These are phyloP conservation scores for Colletotrichum navitas DNA, from an alignment of 2,329 filamentous ascomycete species.

Conservation along the genomic window DNA sequence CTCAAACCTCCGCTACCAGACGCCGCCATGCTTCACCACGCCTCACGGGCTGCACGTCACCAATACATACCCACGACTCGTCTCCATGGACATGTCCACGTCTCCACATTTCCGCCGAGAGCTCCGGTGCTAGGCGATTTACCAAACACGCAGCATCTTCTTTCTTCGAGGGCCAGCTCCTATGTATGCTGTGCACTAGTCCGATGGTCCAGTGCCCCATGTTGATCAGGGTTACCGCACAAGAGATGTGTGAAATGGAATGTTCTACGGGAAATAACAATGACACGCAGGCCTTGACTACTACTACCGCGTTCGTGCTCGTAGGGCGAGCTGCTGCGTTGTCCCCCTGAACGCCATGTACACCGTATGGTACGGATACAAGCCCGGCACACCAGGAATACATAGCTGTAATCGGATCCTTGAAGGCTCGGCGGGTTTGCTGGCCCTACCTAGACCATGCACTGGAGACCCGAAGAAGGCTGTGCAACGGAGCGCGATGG, in stretches of 20 bases:
- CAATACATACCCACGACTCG: slow-evolving; percentile 9
- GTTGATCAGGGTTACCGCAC: too few relatives aligned
- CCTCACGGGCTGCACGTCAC: slow-evolving; percentile 28
- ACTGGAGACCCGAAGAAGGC: slow-evolving; percentile 27
- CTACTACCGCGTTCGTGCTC: not conserved
- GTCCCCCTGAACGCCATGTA: slow-evolving; percentile 17
- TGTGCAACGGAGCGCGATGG: slow-evolving; percentile 35
- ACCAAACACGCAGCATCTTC: not conserved
- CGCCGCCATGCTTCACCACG: slow-evolving; percentile 7
- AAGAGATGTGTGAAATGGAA: not conserved
- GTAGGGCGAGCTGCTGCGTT: slow-evolving; percentile 26
- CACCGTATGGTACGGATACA: not conserved
- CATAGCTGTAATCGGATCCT: not conserved
- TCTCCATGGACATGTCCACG: slow-evolving; percentile 25
- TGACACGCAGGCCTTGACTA: slow-evolving; percentile 13
- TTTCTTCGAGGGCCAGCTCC: too few relatives aligned
- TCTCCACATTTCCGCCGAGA: slow-evolving; percentile 37
- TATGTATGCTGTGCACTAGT: not conserved
- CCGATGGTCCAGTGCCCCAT: too few relatives aligned
- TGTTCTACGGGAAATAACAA: not conserved
- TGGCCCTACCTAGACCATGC: slow-evolving; percentile 10
- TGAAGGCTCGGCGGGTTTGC: slow-evolving; percentile 4
- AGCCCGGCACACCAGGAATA: slow-evolving; percentile 8
- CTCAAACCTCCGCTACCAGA: slow-evolving; percentile 35
- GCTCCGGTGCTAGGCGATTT: slow-evolving; percentile 5